Evolutionary conservation across 2,329 filamentous ascomycete genomes (phyloP).

Genomic region (Plenodomus lindquistii): DNA sequence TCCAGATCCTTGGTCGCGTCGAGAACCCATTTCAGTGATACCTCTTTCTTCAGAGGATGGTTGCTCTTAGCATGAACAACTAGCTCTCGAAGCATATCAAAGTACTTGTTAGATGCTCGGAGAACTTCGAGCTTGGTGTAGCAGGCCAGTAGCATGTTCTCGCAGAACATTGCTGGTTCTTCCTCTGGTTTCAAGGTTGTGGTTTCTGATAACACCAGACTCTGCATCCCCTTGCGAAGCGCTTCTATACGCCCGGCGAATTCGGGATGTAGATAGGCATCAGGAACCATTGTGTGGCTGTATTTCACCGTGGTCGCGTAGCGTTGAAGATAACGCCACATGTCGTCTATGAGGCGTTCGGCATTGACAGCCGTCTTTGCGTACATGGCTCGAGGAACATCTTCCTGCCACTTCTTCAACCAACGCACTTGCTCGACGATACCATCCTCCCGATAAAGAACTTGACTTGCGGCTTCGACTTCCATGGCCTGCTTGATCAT

Average conservation of each 20-base stretch:
- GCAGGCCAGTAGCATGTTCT: slow-evolving; percentile 25
- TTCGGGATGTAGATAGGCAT: neutral
- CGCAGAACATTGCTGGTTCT: slow-evolving; percentile 23
- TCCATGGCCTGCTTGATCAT: slow-evolving; percentile 1
- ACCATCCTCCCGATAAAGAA: slow-evolving; percentile 9
- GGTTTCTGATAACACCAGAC: slow-evolving; percentile 6
- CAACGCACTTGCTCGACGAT: neutral
- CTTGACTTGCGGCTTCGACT: slow-evolving; percentile 1
- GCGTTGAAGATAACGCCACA: too few species aligned
- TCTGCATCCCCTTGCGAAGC: slow-evolving; percentile 17
- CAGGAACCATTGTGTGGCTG: too few species aligned
- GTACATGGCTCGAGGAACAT: neutral
- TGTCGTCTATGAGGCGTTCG: too few species aligned
- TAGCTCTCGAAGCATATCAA: slow-evolving; percentile 19
- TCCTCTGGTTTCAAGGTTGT: slow-evolving; percentile 13
- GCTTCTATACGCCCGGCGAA: neutral
- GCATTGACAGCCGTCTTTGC: neutral
- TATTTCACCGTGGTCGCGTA: too few species aligned
- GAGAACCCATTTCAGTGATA: slow-evolving; percentile 20
- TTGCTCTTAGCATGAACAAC: slow-evolving; percentile 19
- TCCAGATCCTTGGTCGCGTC: slow-evolving; percentile 13
- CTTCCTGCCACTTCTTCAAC: too few species aligned
- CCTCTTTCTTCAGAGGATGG: slow-evolving; percentile 15
- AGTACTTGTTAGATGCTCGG: slow-evolving; percentile 15
- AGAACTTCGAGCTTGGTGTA: slow-evolving; percentile 31